These are phyloP conservation scores for Buxus sempervirens DNA, from an alignment of 164 flowering plant species.

Conservation along the genomic window DNA sequence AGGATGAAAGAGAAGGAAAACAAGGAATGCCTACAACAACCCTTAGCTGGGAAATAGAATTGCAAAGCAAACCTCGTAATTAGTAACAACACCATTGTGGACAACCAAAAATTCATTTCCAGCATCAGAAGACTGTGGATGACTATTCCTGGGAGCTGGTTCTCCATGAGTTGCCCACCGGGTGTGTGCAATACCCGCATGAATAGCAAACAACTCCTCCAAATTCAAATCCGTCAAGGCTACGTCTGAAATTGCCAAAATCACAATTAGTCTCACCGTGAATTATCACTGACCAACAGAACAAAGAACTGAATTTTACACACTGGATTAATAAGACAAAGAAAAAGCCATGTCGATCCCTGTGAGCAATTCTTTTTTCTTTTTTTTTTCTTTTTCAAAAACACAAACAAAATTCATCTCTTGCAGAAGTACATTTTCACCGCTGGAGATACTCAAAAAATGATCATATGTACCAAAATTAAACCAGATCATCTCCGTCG, in stretches of 20 bases:
- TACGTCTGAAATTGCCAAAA: conserved; percentile 52
- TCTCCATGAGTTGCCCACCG: conserved; percentile 99
- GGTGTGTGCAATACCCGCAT: conserved; percentile 98
- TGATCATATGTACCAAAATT: no score
- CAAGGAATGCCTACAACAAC: no score
- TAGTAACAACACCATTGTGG: conserved; percentile 93
- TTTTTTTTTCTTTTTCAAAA: neutral
- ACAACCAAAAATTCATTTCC: conserved; percentile 92
- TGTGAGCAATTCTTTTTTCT: no score
- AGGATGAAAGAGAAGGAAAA: neutral
- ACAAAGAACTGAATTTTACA: neutral
- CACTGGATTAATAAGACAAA: neutral
- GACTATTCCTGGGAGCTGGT: conserved; percentile 94
- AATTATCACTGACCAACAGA: neutral
- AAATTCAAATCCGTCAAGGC: conserved; percentile 56
- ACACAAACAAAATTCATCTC: neutral
- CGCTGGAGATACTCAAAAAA: no score
- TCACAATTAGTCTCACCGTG: conserved; percentile 3
- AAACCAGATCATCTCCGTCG: no score
- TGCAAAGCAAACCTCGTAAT: conserved; percentile 62
- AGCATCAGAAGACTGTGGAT: conserved; percentile 85
- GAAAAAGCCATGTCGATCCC: neutral
- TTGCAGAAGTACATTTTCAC: neutral
- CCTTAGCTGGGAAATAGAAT: neutral
- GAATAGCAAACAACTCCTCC: conserved; percentile 70